Evolutionary conservation across 441 rosid species (phyloP).

Genomic region (Bruguiera hainesii): DNA sequence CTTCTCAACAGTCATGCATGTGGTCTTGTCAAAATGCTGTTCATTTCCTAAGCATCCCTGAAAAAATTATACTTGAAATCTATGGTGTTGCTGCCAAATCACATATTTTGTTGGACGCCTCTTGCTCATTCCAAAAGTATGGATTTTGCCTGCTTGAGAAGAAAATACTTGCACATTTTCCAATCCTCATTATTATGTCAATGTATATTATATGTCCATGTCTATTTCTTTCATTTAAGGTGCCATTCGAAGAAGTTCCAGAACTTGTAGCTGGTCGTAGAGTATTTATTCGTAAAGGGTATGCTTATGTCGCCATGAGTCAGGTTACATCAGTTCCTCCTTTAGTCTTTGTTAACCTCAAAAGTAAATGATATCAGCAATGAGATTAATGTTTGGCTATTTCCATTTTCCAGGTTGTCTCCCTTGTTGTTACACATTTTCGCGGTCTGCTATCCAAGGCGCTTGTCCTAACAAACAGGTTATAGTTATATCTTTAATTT

Average conservation of each 20-base stretch:
- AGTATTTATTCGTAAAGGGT: constrained; percentile 64
- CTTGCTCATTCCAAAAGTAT: neutral
- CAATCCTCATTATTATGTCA: constrained; percentile 5
- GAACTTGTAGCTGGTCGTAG: constrained; percentile 85
- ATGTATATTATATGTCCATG: constrained; percentile 9
- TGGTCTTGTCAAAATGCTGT: no score
- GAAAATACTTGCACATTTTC: neutral
- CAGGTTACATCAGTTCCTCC: constrained; percentile 16
- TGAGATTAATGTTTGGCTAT: neutral
- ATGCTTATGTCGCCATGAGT: constrained; percentile 62
- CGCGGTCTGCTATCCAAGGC: constrained; percentile 79
- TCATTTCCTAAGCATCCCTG: no score
- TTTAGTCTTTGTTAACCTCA: neutral
- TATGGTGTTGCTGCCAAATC: no score
- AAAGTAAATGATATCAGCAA: neutral
- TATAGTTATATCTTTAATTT: constrained; percentile 13
- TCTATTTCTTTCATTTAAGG: constrained; percentile 43
- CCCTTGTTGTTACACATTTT: constrained; percentile 73
- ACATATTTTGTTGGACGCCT: neutral
- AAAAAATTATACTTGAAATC: no score
- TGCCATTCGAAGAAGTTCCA: constrained; percentile 96
- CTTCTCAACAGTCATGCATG: no score
- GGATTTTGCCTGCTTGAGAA: constrained; percentile 7
- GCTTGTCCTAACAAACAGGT: constrained; percentile 85
- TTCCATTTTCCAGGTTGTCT: constrained; percentile 24